Conservation (phyloP, 2,329 filamentous ascomycete species). For the Fragosphaeria purpurea region DNA sequence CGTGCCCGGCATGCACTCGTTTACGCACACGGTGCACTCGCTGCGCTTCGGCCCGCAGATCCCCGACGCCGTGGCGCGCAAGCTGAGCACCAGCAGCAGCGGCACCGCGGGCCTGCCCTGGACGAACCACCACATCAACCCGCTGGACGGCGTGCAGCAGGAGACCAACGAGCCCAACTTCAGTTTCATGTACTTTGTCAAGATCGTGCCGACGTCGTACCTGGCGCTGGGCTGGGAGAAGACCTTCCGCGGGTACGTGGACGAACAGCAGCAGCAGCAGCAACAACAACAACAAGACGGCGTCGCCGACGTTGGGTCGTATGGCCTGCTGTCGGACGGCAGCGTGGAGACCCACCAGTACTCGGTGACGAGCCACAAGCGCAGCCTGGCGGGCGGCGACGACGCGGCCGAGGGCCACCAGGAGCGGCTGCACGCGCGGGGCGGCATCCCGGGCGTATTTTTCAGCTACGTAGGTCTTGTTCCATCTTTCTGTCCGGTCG, state of each 20-base stretch:
- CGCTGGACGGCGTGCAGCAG: slow-evolving; percentile 73
- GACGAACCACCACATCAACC: slow-evolving; percentile 88
- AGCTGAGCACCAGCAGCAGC: slow-evolving; percentile 26
- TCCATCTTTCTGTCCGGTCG: too few species aligned
- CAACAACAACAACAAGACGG: slow-evolving; percentile 35
- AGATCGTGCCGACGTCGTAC: slow-evolving; percentile 94
- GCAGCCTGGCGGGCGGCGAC: slow-evolving; percentile 72
- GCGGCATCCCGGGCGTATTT: slow-evolving; percentile 94
- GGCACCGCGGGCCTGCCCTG: slow-evolving; percentile 49
- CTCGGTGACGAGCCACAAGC: slow-evolving; percentile 92
- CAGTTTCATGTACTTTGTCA: slow-evolving; percentile 99
- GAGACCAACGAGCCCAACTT: slow-evolving; percentile 69
- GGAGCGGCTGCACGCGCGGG: slow-evolving; percentile 78
- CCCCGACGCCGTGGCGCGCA: slow-evolving; percentile 57
- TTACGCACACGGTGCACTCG: slow-evolving; percentile 79
- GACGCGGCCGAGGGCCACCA: slow-evolving; percentile 83
- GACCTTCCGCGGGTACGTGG: slow-evolving; percentile 29
- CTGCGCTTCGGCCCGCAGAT: slow-evolving; percentile 90
- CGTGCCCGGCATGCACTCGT: slow-evolving; percentile 64
- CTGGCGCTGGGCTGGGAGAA: slow-evolving; percentile 83
- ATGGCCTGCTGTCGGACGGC: slow-evolving; percentile 58
- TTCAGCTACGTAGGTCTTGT: slow-evolving; percentile 83
- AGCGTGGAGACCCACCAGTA: slow-evolving; percentile 98
- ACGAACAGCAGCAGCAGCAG: slow-evolving; percentile 21
- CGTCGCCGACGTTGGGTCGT: slow-evolving; percentile 54